Base-by-base conservation (phyloP, 23 red algal species). In the Cyanidioschyzon merolae region DNA sequence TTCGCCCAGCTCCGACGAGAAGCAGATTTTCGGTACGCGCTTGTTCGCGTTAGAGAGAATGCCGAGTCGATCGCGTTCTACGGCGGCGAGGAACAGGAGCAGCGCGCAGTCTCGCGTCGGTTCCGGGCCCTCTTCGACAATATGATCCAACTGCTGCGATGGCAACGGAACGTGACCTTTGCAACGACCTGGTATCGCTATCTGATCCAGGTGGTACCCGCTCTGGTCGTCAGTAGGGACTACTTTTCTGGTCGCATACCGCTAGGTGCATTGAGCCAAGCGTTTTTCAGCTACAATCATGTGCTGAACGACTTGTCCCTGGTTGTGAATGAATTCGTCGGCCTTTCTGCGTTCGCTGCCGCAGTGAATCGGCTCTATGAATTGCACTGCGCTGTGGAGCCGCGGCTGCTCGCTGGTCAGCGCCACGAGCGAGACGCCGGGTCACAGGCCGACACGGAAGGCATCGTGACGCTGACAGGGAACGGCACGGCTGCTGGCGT, bases 61-160 rank as follows among this genome's bases (percentile, higher is more conserved):
- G 89, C 88, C 1, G 94, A 98, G 74, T 87, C 75, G 76, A 83
- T 98, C 58, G 94, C 94, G 12, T 98, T 98, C 76, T 98, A 98
- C 79, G 41, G 85, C 29, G 94, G 94, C 17, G 94, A 91, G 74
- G 68, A 41, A 0, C n/a, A 34, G 38, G 94, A 98, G 57, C 15
- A 78, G 30, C 34, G 1, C 16, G 82, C 88, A n/a, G 50, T 91
- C 38, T 50, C 39, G 1, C 30, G 38, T 34, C 81, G 86, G 0
- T 98, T 92, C 45, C 16, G 75, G 1, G 37, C 38, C 1, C 76
- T 78, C 21, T 85, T 91, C 74, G 54, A 57, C 39, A 98, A 98
- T 74, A 80, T 76, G 36, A 37, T 89, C 26, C 36, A 50, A 31
- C 85, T 98, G 34, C 57, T 98, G 38, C 68, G 50, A 17, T 75